These are phyloP conservation scores for Pascua sp. DNA, from an alignment of 1,284 basidiomycete species.

Conservation along the genomic window DNA sequence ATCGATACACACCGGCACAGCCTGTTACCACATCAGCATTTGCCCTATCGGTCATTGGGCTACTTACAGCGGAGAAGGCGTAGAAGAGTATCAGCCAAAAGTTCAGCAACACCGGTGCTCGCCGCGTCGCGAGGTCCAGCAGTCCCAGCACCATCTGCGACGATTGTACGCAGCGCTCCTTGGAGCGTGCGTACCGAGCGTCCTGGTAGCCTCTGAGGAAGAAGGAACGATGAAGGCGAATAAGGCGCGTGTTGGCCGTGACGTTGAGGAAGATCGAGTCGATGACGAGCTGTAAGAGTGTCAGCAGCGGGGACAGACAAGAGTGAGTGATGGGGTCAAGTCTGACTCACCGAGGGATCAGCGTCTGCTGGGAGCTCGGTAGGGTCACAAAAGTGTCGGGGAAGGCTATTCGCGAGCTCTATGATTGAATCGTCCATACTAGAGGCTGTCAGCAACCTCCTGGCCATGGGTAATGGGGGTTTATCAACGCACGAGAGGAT, in stretches of 20 bases:
- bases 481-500: constrained; percentile 7
- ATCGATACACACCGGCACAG: constrained; percentile 18
- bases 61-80: constrained; percentile 17
- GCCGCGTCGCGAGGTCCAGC: constrained; percentile 11
- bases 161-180: constrained; percentile 13
- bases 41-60: too few relatives aligned
- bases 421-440: constrained; percentile 20
- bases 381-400: constrained; percentile 15
- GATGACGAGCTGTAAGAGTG: constrained; percentile 3
- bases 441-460: neutral
- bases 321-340: too few relatives aligned
- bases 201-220: constrained; percentile 21
- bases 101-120: constrained; percentile 9
- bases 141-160: constrained; percentile 10
- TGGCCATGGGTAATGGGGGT: too few relatives aligned
- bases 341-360: neutral
- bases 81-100: constrained; percentile 21
- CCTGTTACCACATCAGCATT: constrained; percentile 1
- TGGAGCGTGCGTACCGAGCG: constrained; percentile 8
- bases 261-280: constrained; percentile 21
- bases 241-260: constrained; percentile 12
- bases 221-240: constrained; percentile 17
- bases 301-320: neutral
- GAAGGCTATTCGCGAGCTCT: constrained; percentile 11
- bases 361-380: constrained; percentile 2